Evolutionary conservation across 1,139 yeast genomes (phyloP), one percentile per base, ranked within the genome.

Genomic region (Eremothecium sinecaudum): DNA sequence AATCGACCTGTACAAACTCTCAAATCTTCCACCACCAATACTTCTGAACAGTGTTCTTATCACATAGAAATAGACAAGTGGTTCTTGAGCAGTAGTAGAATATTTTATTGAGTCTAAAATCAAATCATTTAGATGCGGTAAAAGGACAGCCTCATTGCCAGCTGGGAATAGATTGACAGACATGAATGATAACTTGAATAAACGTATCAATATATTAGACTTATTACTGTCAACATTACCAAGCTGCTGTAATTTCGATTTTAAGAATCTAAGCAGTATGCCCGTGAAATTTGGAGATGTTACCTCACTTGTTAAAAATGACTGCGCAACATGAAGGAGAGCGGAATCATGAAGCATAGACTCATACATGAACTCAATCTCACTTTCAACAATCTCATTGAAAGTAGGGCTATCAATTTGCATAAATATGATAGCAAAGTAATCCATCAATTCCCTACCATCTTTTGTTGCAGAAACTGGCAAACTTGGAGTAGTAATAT

Each of bases 351-450:
- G 73, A 42, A 86, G 64, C 75, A 84, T 82, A 3, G 84, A 71
- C 17, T 81, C 78, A 50, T 83, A 86, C 56, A 87, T 64, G 46
- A 73, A 76, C 15, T 79, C 82, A 40, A 90, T 67, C 54, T 90
- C 95, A 3, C 79, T 69, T 42, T 79, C 83, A 7, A 87, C 79
- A 44, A 90, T 79, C 58, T 92, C 99, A 54, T 84, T 87, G 58
- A 92, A 92, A 1, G 96, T 82, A 1, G 97, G 90, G 14, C 95
- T 92, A 51, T 92, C 99, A 37, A 92, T 72, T 54, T 86, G 94
- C 48, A 86, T 83, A 58, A 84, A 92, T 46, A 90, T 83, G 2
- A 94, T 81, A 0, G 96, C 96, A 55, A 92, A 77, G 2, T 87
- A 80, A 55, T 92, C 98, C 94, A 90, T 86, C 40, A 87, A 66